These are phyloP conservation scores for Microdochium trichocladiopsis DNA, from an alignment of 2,329 filamentous ascomycete genomes.

Conservation along the genomic window DNA sequence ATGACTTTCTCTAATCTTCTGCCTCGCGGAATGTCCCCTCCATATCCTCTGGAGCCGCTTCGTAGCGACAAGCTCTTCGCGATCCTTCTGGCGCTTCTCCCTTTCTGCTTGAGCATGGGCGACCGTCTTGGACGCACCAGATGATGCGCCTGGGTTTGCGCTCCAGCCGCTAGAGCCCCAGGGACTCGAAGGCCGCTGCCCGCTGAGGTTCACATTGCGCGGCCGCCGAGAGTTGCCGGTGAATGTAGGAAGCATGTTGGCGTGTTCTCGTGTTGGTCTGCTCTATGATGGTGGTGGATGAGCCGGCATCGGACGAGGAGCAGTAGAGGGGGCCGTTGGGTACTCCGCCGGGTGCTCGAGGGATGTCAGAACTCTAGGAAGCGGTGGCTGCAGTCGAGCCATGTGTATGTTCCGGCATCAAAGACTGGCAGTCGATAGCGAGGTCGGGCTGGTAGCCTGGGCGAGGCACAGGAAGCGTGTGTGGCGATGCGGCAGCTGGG, in stretches of 20 bases:
- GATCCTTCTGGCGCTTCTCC: slow-evolving; percentile 70
- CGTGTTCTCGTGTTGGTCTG: not conserved
- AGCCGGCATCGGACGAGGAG: not conserved
- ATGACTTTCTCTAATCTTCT: slow-evolving; percentile 46
- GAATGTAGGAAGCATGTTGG: slow-evolving; percentile 82
- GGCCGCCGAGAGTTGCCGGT: slow-evolving; percentile 79
- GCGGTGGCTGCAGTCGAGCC: too few species aligned
- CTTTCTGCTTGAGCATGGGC: slow-evolving; percentile 84
- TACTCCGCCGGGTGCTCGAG: too few species aligned
- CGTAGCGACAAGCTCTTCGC: slow-evolving; percentile 67
- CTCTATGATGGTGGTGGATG: not conserved
- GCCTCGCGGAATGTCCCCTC: slow-evolving; percentile 67
- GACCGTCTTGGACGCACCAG: slow-evolving; percentile 68
- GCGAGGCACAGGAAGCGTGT: too few species aligned
- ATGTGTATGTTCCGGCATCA: too few species aligned
- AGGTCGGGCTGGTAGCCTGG: too few species aligned
- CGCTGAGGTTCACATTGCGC: slow-evolving; percentile 90
- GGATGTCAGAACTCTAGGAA: too few species aligned
- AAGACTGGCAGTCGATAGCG: too few species aligned
- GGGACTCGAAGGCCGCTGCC: slow-evolving; percentile 66
- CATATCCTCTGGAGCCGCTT: slow-evolving; percentile 72
- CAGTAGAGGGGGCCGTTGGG: too few species aligned
- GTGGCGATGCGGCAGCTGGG: too few species aligned
- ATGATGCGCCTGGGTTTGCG: slow-evolving; percentile 33
- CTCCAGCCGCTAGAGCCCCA: slow-evolving; percentile 60